Evolutionary conservation across 2,329 filamentous ascomycete species (phyloP).

Genomic region (Talaromyces marneffei): DNA sequence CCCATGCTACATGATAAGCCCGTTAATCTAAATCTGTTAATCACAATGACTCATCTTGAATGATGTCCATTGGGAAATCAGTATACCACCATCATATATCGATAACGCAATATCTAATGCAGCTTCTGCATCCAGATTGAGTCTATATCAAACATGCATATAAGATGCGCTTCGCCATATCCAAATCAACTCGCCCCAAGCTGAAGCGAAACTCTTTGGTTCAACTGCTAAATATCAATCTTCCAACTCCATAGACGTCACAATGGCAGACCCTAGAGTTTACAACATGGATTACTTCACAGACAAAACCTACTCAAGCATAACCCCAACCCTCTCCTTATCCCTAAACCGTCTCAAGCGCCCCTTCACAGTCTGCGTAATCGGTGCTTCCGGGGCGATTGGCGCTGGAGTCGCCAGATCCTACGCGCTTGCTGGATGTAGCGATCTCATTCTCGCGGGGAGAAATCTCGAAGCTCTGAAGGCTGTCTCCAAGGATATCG

Average conservation of each 20-base stretch:
- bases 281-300: constrained; percentile 15
- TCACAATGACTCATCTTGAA: constrained; percentile 10
- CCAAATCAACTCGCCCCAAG: background rate
- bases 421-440: constrained; percentile 28
- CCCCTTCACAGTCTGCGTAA: constrained; percentile 26
- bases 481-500: constrained; percentile 13
- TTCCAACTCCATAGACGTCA: background rate
- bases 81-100: background rate
- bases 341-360: constrained; percentile 17
- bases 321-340: constrained; percentile 11
- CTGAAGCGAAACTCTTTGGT: background rate
- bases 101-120: background rate
- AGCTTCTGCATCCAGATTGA: background rate
- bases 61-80: background rate
- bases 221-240: background rate
- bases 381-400: constrained; percentile 31
- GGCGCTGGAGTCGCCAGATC: constrained; percentile 29
- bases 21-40: background rate
- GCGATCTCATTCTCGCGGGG: constrained; percentile 27
- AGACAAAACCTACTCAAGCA: background rate
- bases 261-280: constrained; percentile 16
- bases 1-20: background rate
- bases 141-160: background rate
- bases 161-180: background rate
- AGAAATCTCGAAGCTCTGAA: constrained; percentile 23